Conservation (phyloP, 1,284 basidiomycete genomes). For the Trichosporon ovoides region DNA sequence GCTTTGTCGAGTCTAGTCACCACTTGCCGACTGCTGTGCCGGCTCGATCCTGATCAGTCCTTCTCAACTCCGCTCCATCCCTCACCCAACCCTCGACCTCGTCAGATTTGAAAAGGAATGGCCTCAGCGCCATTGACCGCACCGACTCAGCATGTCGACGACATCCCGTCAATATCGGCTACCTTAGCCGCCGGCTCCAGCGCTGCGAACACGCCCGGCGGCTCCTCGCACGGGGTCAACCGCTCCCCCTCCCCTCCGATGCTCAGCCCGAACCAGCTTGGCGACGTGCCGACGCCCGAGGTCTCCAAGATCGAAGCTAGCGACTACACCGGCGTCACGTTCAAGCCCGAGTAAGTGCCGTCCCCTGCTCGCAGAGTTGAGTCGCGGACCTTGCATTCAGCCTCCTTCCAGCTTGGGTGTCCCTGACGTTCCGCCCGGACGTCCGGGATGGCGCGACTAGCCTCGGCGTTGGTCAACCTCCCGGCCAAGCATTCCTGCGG, state of each 20-base stretch:
- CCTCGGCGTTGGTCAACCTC: neutral
- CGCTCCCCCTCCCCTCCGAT: constrained; percentile 16
- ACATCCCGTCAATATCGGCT: constrained; percentile 5
- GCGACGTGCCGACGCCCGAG: constrained; percentile 27
- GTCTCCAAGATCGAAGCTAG: constrained; percentile 47
- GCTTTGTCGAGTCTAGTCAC: too few species aligned
- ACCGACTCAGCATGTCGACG: constrained; percentile 3
- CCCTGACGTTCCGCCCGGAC: neutral
- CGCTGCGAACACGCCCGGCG: neutral
- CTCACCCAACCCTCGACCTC: neutral
- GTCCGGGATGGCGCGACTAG: neutral
- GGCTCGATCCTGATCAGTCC: too few species aligned
- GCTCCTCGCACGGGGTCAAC: neutral
- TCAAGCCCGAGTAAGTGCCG: constrained; percentile 42
- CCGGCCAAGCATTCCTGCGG: neutral
- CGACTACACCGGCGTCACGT: constrained; percentile 45
- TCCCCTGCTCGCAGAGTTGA: neutral
- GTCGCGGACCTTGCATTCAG: neutral
- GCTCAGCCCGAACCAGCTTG: constrained; percentile 16
- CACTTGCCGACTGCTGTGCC: too few species aligned
- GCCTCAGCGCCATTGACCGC: constrained; percentile 3
- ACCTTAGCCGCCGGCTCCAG: neutral
- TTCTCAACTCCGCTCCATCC: neutral
- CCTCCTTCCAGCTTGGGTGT: neutral
- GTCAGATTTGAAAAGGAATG: constrained; percentile 1